These are phyloP conservation scores for Gossypium gossypioides DNA, from an alignment of 441 rosid species.

Conservation along the genomic window DNA sequence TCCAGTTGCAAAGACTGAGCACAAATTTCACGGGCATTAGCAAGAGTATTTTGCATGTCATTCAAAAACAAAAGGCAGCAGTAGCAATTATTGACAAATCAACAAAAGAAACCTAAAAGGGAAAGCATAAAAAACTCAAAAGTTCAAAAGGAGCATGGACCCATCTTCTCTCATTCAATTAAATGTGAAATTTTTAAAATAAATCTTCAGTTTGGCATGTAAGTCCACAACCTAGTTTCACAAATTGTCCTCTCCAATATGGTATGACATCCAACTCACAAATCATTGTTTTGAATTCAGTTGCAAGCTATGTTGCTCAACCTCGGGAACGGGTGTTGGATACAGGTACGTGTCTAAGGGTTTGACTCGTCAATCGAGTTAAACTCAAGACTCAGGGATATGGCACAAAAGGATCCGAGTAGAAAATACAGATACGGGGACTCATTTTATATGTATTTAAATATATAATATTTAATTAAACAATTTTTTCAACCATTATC, in stretches of 20 bases:
- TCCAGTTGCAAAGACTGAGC: constrained; percentile 84
- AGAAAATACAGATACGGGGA: too few relatives aligned
- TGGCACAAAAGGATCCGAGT: too few relatives aligned
- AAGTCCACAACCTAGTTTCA: neutral
- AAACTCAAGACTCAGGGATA: too few relatives aligned
- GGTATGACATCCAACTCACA: neutral
- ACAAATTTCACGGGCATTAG: constrained; percentile 24
- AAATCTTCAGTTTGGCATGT: neutral
- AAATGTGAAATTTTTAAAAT: neutral
- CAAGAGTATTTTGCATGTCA: constrained; percentile 6
- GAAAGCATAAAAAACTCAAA: neutral
- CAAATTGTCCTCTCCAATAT: neutral
- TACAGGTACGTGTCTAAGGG: too few relatives aligned
- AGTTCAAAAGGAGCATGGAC: neutral
- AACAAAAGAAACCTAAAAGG: constrained; percentile 9
- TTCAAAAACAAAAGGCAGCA: constrained; percentile 19
- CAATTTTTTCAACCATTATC: too few relatives aligned
- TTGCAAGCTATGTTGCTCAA: neutral
- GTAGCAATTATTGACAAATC: constrained; percentile 8
- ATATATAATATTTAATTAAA: too few relatives aligned
- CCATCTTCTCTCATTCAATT: neutral
- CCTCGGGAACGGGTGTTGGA: too few relatives aligned
- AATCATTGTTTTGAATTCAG: neutral
- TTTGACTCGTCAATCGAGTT: too few relatives aligned
- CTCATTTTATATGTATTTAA: too few relatives aligned